A percentile compares a stretch with the other conserved stretches of the same genome.
Conservation (phyloP, 345 rosid genomes). For the Populus pruinosa region DNA sequence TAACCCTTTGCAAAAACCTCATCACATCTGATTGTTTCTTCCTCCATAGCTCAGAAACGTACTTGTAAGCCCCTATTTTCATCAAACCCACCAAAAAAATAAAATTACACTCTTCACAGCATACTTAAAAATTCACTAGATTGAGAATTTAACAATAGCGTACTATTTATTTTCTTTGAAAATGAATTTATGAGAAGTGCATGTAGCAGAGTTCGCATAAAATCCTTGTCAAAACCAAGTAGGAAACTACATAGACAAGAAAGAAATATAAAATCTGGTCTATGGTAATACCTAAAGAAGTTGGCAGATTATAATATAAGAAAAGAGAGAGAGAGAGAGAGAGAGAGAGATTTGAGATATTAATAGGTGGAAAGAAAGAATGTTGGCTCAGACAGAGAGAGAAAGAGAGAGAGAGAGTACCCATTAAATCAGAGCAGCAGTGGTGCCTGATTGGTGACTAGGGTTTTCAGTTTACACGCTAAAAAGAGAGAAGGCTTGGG, state of each 20-base stretch:
- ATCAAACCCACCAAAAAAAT: neutral
- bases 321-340: neutral
- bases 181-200: neutral
- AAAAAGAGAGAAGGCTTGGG: neutral
- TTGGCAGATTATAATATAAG: neutral
- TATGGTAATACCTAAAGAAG: neutral
- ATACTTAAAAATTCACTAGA: neutral
- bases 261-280: neutral
- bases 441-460: neutral
- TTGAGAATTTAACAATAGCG: neutral
- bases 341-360: neutral
- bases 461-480: neutral
- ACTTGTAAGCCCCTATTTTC: conserved; percentile 85
- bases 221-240: neutral
- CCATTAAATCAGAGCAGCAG: conserved; percentile 14
- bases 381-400: neutral
- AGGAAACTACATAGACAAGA: neutral
- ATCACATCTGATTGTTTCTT: conserved; percentile 99
- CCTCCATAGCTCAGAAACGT: conserved; percentile 98
- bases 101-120: neutral
- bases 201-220: neutral
- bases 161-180: neutral
- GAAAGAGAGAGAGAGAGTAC: conserved; percentile 1
- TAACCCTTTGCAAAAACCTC: conserved; percentile 94
- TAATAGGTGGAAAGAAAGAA: neutral